Percentiles rank a stretch among this genome's conserved stretches.
phyloP scores from a whole-genome alignment of 805 yeast species.

The Kuraishia molischiana region DNA sequence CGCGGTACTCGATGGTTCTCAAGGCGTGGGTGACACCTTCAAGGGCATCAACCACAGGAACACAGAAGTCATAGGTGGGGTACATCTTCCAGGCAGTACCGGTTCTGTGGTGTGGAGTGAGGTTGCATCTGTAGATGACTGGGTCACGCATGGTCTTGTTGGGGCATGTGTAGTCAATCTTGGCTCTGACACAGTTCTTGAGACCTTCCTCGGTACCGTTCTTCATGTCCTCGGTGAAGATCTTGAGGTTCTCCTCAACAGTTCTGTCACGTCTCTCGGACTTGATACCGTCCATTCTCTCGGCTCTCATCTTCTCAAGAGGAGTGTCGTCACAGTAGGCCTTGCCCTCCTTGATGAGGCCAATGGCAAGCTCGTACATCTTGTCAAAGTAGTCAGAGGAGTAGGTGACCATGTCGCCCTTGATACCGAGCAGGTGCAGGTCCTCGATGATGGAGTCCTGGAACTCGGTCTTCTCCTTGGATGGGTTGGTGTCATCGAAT shows the following conservation, averaged over 20 bases:
- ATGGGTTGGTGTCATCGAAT: conserved; percentile 97
- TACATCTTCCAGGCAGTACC: conserved; percentile 90
- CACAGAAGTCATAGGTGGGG: conserved; percentile 99
- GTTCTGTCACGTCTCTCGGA: conserved; percentile 87
- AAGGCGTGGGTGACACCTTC: conserved; percentile 98
- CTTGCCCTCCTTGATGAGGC: conserved; percentile 88
- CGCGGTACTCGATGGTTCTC: conserved; percentile 97
- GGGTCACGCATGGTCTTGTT: conserved; percentile 98
- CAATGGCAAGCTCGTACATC: conserved; percentile 81
- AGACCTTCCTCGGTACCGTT: conserved; percentile 89
- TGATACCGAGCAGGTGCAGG: conserved; percentile 80
- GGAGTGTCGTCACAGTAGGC: conserved; percentile 98
- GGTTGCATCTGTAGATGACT: conserved; percentile 92
- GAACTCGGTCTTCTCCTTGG: conserved; percentile 91
- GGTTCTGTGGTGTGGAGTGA: conserved; percentile 97
- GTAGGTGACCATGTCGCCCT: conserved; percentile 81
- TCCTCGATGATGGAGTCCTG: conserved; percentile 93
- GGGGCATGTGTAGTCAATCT: conserved; percentile 81
- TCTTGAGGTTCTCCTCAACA: conserved; percentile 81
- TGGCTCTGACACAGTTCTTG: conserved; percentile 92
- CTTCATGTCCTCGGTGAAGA: conserved; percentile 88
- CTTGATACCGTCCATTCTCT: conserved; percentile 95
- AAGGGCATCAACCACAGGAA: conserved; percentile 87
- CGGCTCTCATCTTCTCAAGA: conserved; percentile 92
- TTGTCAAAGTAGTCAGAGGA: conserved; percentile 90